Base-by-base conservation (phyloP, 2,329 filamentous ascomycete species). In the Colletotrichum cuscutae region DNA sequence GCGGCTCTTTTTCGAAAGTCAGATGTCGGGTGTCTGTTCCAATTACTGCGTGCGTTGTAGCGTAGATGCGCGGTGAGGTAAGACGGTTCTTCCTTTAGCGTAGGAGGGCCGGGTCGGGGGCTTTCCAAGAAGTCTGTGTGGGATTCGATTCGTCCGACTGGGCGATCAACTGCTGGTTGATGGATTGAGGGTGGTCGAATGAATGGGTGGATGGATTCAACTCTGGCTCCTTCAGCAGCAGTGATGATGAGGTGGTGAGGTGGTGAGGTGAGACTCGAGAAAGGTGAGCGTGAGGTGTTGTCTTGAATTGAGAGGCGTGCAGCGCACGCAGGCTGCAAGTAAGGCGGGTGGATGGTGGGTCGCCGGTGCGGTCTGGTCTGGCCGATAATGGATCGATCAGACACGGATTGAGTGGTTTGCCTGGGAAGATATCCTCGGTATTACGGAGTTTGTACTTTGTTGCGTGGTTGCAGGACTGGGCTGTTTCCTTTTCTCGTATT, bases 401-500 rank as follows among this genome's bases (percentile, higher is more conserved):
- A 42, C 59, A 46, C 49, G 15, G 54, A 30, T 22, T 58, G 28
- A 28, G 54, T 58, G 28, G 26, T 19, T 58, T 30, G 28, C 26
- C 32, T 66, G 13, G 52, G 56, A 61, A 26, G 67, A 26, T 46
- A 15, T 52, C 46, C 65, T 68, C 64, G 69, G 69, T 72, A 57
- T 53, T 72, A 46, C 61, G 54, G 60, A 65, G 59, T 49, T 49
- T n/a, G n/a, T 57, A 52, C 5, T 57, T 22, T 46, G 66, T 59
- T 24, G 58, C 30, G 57, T 60, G 57, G 57, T 60, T 24, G 42
- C 61, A 70, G 61, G 54, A 59, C 61, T 71, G 35, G 56, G 64
- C 64, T 12, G 37, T 32, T 28, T 61, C 46, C 35, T 65, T 32
- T 61, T 61, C 60, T 72, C 60, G 60, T 72, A 52, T 70, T 65